phyloP scores from a whole-genome alignment of 495 filamentous ascomycete species.

The Annulohypoxylon nitens region DNA sequence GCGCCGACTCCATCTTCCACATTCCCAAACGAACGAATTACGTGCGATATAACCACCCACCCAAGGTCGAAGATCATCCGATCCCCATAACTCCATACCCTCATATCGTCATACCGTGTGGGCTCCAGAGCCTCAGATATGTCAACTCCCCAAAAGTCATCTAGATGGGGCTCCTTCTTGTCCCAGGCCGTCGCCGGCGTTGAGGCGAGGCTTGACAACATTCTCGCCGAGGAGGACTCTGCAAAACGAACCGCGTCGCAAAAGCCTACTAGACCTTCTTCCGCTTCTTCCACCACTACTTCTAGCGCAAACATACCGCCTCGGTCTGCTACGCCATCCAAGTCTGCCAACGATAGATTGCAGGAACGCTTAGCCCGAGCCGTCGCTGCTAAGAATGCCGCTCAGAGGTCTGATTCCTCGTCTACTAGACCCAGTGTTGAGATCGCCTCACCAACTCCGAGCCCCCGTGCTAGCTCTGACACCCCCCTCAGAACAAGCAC shows the following conservation, averaged over 20 bases:
- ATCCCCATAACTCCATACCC: background rate
- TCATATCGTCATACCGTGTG: background rate
- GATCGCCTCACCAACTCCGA: conserved; percentile 35
- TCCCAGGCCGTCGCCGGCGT: conserved; percentile 93
- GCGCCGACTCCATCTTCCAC: conserved; percentile 43
- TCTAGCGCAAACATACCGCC: conserved; percentile 26
- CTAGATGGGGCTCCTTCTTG: conserved; percentile 86
- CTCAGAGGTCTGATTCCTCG: conserved; percentile 40
- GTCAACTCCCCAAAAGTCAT: conserved; percentile 57
- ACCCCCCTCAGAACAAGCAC: background rate
- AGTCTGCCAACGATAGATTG: conserved; percentile 77
- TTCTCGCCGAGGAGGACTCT: conserved; percentile 80
- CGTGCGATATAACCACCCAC: conserved; percentile 28
- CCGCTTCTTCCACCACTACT: conserved; percentile 44
- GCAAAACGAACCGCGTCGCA: conserved; percentile 49
- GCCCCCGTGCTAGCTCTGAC: conserved; percentile 48
- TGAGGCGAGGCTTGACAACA: conserved; percentile 91
- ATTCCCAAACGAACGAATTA: conserved; percentile 29
- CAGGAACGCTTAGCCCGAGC: conserved; percentile 85
- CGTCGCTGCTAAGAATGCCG: conserved; percentile 62
- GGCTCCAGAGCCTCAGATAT: conserved; percentile 48
- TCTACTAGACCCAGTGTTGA: conserved; percentile 42
- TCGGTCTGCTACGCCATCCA: conserved; percentile 53
- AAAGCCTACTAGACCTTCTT: conserved; percentile 37
- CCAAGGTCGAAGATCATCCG: conserved; percentile 3